phyloP scores from a whole-genome alignment of 305 asterid genomes.

The Plantago rigida region DNA sequence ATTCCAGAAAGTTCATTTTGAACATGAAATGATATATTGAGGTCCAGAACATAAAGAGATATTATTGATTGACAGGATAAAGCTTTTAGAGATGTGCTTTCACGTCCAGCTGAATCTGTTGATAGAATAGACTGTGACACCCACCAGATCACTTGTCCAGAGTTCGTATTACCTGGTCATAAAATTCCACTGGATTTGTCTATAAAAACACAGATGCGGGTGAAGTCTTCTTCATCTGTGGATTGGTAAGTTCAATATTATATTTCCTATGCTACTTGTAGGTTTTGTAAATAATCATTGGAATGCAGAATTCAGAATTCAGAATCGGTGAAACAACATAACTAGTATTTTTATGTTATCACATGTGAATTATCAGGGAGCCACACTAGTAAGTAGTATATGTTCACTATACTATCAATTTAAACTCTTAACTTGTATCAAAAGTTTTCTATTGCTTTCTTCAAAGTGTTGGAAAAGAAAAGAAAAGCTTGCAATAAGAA shows the following conservation, averaged over 20 bases:
- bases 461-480: too few relatives aligned
- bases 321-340: too few relatives aligned
- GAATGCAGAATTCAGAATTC: background rate
- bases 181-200: constrained; percentile 74
- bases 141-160: constrained; percentile 38
- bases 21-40: constrained; percentile 22
- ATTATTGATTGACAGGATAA: constrained; percentile 47
- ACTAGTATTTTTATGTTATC: too few relatives aligned
- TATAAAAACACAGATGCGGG: constrained; percentile 60
- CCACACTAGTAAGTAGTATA: too few relatives aligned
- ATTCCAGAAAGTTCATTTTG: constrained; percentile 12
- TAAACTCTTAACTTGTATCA: too few relatives aligned
- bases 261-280: constrained; percentile 18
- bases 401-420: too few relatives aligned
- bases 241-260: constrained; percentile 49
- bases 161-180: constrained; percentile 48
- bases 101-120: constrained; percentile 44
- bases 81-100: constrained; percentile 67
- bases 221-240: constrained; percentile 62
- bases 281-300: constrained; percentile 6
- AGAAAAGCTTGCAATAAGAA: too few relatives aligned
- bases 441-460: too few relatives aligned
- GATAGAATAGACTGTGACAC: constrained; percentile 31
- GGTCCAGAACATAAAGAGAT: constrained; percentile 23
- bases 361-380: too few relatives aligned